Evolutionary conservation across 768 basidiomycete genomes (phyloP).

Genomic region (Mycena galopus): DNA sequence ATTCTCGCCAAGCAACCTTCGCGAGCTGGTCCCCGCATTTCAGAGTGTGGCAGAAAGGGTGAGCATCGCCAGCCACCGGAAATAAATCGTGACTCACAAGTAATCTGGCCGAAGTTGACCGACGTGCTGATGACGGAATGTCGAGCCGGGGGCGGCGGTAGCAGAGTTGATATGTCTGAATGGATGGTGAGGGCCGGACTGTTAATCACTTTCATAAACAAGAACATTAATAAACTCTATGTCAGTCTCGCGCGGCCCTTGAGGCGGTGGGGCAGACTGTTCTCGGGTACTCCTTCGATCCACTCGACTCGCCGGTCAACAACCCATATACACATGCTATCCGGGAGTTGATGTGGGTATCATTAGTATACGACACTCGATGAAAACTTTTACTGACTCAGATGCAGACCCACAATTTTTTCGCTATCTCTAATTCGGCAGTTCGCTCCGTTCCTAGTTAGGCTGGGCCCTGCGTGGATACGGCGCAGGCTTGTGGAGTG

Average conservation of each 20-base stretch:
- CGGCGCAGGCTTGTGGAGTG: slow-evolving; percentile 58
- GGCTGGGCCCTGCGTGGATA: slow-evolving; percentile 57
- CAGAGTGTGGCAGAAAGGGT: slow-evolving; percentile 62
- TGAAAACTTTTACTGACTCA: not conserved
- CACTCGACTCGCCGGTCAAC: slow-evolving; percentile 55
- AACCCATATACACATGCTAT: slow-evolving; percentile 61
- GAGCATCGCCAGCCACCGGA: slow-evolving; percentile 10
- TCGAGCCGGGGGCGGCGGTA: slow-evolving; percentile 3
- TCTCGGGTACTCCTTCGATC: slow-evolving; percentile 62
- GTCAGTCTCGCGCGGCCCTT: slow-evolving; percentile 54
- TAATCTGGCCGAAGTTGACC: slow-evolving; percentile 41
- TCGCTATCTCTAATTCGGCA: slow-evolving; percentile 59
- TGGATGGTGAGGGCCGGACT: slow-evolving; percentile 45
- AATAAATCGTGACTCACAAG: not conserved
- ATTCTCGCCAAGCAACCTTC: slow-evolving; percentile 61
- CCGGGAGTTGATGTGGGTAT: slow-evolving; percentile 58
- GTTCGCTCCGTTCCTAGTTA: slow-evolving; percentile 58
- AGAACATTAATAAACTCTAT: too few relatives aligned
- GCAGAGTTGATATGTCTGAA: slow-evolving; percentile 59
- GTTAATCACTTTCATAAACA: not conserved
- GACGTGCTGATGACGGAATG: slow-evolving; percentile 46
- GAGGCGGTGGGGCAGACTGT: slow-evolving; percentile 59
- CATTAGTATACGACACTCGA: not conserved
- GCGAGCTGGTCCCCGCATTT: slow-evolving; percentile 58
- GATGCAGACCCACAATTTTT: slow-evolving; percentile 58